Evolutionary conservation across 2,329 filamentous ascomycete species (phyloP).

Genomic region (Ambrosiella xylebori): DNA sequence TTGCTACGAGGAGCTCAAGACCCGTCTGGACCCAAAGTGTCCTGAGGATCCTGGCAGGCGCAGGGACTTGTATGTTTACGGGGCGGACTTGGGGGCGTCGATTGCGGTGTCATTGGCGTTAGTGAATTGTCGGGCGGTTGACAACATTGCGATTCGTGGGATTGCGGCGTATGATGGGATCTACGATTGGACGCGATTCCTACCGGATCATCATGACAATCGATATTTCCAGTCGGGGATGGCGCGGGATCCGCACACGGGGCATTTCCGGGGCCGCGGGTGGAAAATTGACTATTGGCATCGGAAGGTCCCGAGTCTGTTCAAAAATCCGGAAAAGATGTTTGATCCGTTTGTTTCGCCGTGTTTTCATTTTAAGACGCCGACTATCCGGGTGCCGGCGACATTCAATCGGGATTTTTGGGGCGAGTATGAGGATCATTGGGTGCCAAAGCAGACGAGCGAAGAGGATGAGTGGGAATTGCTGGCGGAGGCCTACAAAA

Average conservation of each 20-base stretch:
- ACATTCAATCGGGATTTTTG: slow-evolving; percentile 23
- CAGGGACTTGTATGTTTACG: slow-evolving; percentile 20
- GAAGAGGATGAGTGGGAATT: slow-evolving; percentile 1
- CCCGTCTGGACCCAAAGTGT: slow-evolving; percentile 25
- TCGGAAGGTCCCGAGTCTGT: slow-evolving; percentile 25
- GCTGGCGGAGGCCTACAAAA: background rate
- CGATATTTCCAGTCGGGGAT: background rate
- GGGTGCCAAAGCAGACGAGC: background rate
- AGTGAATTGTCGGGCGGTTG: slow-evolving; percentile 32
- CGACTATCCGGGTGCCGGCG: slow-evolving; percentile 29
- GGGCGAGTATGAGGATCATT: slow-evolving; percentile 3
- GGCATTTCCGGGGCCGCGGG: background rate
- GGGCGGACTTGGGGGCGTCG: slow-evolving; percentile 35
- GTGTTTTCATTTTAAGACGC: slow-evolving; percentile 38
- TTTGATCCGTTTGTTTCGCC: slow-evolving; percentile 46
- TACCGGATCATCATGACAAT: slow-evolving; percentile 34
- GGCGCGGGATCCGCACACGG: background rate
- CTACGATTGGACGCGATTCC: slow-evolving; percentile 47
- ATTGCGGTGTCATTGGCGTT: slow-evolving; percentile 40
- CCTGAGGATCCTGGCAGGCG: slow-evolving; percentile 19
- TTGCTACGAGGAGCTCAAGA: slow-evolving; percentile 35
- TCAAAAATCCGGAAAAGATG: slow-evolving; percentile 28
- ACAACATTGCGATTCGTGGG: slow-evolving; percentile 32
- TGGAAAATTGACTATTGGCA: background rate
- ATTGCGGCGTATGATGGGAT: slow-evolving; percentile 41